Evolutionary conservation across 1,284 basidiomycete species (phyloP), one percentile per base, ranked within the genome.

Genomic region (Ustilago lituana): DNA sequence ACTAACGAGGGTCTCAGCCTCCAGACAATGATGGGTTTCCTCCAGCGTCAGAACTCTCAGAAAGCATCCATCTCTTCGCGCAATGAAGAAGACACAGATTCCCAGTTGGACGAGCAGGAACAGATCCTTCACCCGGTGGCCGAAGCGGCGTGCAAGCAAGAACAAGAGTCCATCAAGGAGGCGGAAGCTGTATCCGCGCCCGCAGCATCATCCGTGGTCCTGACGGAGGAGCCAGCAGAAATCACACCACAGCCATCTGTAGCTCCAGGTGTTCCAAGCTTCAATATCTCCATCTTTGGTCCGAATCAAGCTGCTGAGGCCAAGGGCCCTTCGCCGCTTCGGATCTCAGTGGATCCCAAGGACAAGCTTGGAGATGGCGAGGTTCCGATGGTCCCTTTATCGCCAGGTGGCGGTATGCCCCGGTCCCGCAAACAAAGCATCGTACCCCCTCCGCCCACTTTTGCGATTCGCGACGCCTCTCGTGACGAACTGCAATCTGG

Each of bases 11-110:
- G 63, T 8, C 53, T 66, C 14, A 56, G 63, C 26, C 32, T 66
- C n/a, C 47, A 55, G 46, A 66, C 63, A 8, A 60, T 66, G 50
- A 61, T 61, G 58, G 64, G 64, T 17, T 62, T 67, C 46, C 50
- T 67, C n/a, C 58, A 58, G n/a, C 54, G 58, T 33, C 40, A 57
- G 2, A 17, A 58, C 7, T 53, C 64, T 35, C 43, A 33, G 8
- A 50, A 50, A 22, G 22, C 43, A 19, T 36, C 51, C 5, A 15
- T 14, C 12, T 14, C 41, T 23, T 36, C 50, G 15, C 22, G 15
- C 2, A 19, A 8, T 8, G 44, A 35, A 4, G 36, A 22, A 4
- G 36, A 22, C 9, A 27, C 6, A 11, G 37, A 29, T 15, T 38
- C 50, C 14, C 29, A 46, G 5, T 20, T n/a, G n/a, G 44, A 23